Evolutionary conservation across 2,329 filamentous ascomycete species (phyloP), one percentile per base, ranked within the genome.

Genomic region (Parasarocladium wereldwijsianum): DNA sequence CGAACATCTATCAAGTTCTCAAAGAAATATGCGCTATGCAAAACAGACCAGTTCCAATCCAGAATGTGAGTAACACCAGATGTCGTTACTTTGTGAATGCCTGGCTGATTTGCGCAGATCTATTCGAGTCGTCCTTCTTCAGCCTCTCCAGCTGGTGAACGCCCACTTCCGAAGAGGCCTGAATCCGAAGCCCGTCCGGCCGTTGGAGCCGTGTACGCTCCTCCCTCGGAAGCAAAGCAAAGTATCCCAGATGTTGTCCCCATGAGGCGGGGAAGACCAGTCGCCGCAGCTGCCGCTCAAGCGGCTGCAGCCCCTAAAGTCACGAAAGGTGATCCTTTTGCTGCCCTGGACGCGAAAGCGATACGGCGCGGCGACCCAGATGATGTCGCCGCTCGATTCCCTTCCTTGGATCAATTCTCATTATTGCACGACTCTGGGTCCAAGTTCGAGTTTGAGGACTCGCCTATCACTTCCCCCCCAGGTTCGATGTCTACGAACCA

Each of bases 1-100:
- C 90, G 4, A 96, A 87, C 47, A 93, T 98, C 37, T 98, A 93
- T 48, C 80, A 94, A 52, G 84, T 93, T 4, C 62, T 98, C 18
- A 72, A 75, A 37, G 86, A 96, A 56, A 73, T 78, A 17, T 94
- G 86, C 52, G 62, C 69, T 20, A 92, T 98, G 83, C 80, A 90
- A 49, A 82, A 85, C 32, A 77, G 77, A 36, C 76, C 86, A 39
- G 67, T 86, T 8, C 86, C 86, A 1, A 80, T 98, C 42, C 79
- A 82, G 59, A 86, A 98, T 58, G 84, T 92, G 61, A 50, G 78
- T 54, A 31, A n/a, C 19, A 16, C 14, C 4, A 13, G 27, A 14
- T 12, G 11, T 11, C 18, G 10, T 17, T 20, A 16, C 14, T 21
- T 6, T 12, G 10, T 19, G 15, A 16, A 14, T 20, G 8, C 17